phyloP scores from a whole-genome alignment of 352 stramenopile species.

The Thalassiosira livingstoniorum region DNA sequence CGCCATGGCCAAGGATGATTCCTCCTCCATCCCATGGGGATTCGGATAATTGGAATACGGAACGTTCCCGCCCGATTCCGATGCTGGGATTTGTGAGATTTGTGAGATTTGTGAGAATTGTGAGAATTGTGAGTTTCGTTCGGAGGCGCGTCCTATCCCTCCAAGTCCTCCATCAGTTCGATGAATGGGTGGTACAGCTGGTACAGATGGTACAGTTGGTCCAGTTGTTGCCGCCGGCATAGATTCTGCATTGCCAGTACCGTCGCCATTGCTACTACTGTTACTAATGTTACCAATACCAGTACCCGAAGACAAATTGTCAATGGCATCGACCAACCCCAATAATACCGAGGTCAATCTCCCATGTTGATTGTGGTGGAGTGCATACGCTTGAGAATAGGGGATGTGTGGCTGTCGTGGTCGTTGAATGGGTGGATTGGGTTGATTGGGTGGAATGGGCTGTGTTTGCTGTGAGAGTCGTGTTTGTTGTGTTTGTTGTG shows the following conservation, averaged over 20 bases:
- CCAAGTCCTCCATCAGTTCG: slow-evolving; percentile 33
- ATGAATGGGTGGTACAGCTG: slow-evolving; percentile 27
- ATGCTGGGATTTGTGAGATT: too few species aligned
- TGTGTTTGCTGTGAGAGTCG: too few species aligned
- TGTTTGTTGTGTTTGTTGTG: too few species aligned
- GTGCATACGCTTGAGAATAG: neutral
- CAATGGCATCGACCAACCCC: slow-evolving; percentile 48
- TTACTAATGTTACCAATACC: too few species aligned
- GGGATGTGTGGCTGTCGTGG: neutral
- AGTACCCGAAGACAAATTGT: slow-evolving; percentile 26
- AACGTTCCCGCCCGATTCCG: neutral
- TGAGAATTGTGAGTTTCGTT: neutral
- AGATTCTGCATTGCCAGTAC: neutral
- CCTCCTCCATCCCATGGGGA: slow-evolving; percentile 20
- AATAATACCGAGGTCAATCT: slow-evolving; percentile 42
- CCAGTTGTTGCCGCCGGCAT: neutral
- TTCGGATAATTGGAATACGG: neutral
- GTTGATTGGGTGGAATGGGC: too few species aligned
- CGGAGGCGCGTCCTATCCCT: slow-evolving; percentile 42
- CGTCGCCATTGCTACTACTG: too few species aligned
- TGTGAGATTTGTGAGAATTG: too few species aligned
- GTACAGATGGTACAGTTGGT: neutral
- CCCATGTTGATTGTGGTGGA: slow-evolving; percentile 6
- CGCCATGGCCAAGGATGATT: slow-evolving; percentile 50
- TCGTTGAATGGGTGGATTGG: too few species aligned